A percentile compares a stretch with the other conserved stretches of the same genome.
Conservation (phyloP, 2,329 filamentous ascomycete genomes). For the Lecanicillium sp. region DNA sequence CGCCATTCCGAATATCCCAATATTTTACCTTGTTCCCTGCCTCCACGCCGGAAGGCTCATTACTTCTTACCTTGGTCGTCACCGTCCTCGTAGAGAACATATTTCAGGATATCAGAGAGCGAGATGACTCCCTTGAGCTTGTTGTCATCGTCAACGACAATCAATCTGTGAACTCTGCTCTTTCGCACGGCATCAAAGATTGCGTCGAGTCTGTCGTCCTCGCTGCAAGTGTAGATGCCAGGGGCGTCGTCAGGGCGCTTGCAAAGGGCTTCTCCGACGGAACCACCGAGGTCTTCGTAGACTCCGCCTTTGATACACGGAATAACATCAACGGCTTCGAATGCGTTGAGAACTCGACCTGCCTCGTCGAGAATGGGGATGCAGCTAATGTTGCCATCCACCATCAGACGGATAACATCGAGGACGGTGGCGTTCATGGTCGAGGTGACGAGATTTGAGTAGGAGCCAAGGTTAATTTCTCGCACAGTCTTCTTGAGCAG, state of each 20-base stretch:
- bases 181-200: constrained; percentile 97
- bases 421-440: constrained; percentile 87
- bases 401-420: constrained; percentile 89
- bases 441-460: constrained; percentile 72
- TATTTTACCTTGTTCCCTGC: neutral
- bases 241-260: constrained; percentile 87
- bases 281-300: constrained; percentile 84
- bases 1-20: constrained; percentile 1
- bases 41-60: constrained; percentile 1
- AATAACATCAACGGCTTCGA: constrained; percentile 96
- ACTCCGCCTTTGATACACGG: constrained; percentile 87
- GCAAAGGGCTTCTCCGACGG: constrained; percentile 81
- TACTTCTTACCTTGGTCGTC: constrained; percentile 30
- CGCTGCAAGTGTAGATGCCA: constrained; percentile 92
- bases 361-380: constrained; percentile 85
- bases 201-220: constrained; percentile 86
- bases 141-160: constrained; percentile 87
- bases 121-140: constrained; percentile 85
- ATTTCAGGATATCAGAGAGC: constrained; percentile 92
- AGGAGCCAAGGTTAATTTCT: constrained; percentile 81
- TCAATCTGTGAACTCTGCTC: constrained; percentile 85
- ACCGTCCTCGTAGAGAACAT: constrained; percentile 78
- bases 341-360: constrained; percentile 80
- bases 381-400: constrained; percentile 87
- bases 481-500: constrained; percentile 80